Conservation (phyloP, 306 rosid genomes). For the Prunus mongolica region DNA sequence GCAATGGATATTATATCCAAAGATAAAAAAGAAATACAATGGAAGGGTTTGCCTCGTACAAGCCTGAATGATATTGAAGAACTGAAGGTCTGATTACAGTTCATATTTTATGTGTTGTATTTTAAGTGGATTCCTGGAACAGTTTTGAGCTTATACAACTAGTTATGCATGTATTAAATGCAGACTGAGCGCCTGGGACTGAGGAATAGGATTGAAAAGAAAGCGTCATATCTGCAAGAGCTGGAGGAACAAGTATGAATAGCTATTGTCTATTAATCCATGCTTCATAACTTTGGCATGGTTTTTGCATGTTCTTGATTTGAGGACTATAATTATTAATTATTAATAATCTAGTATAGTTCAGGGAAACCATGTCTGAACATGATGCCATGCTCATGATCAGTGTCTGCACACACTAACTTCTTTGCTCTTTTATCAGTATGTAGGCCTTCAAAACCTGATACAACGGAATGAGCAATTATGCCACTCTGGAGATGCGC, state of each 20-base stretch:
- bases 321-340: background rate
- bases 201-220: constrained; percentile 80
- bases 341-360: background rate
- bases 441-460: constrained; percentile 84
- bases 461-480: constrained; percentile 84
- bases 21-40: constrained; percentile 97
- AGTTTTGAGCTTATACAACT: constrained; percentile 17
- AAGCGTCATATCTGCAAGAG: constrained; percentile 88
- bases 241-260: constrained; percentile 84
- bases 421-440: constrained; percentile 43
- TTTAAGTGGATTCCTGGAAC: constrained; percentile 4
- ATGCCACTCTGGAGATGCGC: constrained; percentile 78
- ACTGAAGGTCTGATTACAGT: constrained; percentile 59
- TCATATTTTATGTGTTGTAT: constrained; percentile 14
- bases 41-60: constrained; percentile 98
- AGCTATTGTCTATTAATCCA: constrained; percentile 13
- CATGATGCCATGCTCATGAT: background rate
- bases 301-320: background rate
- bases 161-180: constrained; percentile 27
- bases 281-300: background rate
- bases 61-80: constrained; percentile 84
- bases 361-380: background rate
- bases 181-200: constrained; percentile 76
- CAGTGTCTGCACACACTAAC: constrained; percentile 26
- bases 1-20: constrained; percentile 98